These are phyloP conservation scores for Calamus simplicifolius DNA, from an alignment of 176 grass and related monocot genomes.

Conservation along the genomic window DNA sequence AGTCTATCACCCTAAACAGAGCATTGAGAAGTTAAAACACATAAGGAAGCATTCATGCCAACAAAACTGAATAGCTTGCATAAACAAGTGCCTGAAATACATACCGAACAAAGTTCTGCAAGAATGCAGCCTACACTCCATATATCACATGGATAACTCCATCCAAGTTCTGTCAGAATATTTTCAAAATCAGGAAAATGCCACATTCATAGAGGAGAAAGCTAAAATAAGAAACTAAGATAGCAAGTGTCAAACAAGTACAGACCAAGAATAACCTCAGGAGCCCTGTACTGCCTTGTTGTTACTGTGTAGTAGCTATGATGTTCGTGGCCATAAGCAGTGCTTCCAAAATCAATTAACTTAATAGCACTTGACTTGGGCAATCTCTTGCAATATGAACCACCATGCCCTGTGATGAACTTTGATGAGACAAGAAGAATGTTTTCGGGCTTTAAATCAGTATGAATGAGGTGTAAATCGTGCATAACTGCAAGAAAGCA, in stretches of 20 bases:
- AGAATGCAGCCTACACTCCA: slow-evolving; percentile 75
- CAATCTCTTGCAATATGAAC: slow-evolving; percentile 11
- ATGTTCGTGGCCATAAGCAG: slow-evolving; percentile 41
- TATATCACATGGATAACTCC: slow-evolving; percentile 71
- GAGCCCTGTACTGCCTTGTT: slow-evolving; percentile 67
- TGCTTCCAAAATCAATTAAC: slow-evolving; percentile 66
- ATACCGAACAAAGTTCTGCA: slow-evolving; percentile 57
- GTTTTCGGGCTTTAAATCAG: slow-evolving; percentile 67
- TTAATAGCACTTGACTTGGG: slow-evolving; percentile 50
- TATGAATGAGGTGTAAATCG: slow-evolving; percentile 46
- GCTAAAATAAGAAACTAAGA: background rate
- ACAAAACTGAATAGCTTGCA: background rate
- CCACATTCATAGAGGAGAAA: background rate
- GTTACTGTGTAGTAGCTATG: slow-evolving; percentile 59
- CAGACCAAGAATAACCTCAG: slow-evolving; percentile 68
- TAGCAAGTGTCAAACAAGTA: background rate
- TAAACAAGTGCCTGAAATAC: background rate
- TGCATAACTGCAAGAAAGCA: slow-evolving; percentile 53
- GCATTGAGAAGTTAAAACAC: background rate
- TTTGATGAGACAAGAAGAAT: slow-evolving; percentile 57
- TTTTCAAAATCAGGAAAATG: background rate
- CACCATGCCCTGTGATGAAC: slow-evolving; percentile 28
- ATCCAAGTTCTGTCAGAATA: slow-evolving; percentile 34
- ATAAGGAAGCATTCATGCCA: slow-evolving; percentile 5
- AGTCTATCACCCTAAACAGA: slow-evolving; percentile 44